Evolutionary conservation across 2,329 filamentous ascomycete genomes (phyloP), one percentile per base, ranked within the genome.

Genomic region (Fusarium graminum): DNA sequence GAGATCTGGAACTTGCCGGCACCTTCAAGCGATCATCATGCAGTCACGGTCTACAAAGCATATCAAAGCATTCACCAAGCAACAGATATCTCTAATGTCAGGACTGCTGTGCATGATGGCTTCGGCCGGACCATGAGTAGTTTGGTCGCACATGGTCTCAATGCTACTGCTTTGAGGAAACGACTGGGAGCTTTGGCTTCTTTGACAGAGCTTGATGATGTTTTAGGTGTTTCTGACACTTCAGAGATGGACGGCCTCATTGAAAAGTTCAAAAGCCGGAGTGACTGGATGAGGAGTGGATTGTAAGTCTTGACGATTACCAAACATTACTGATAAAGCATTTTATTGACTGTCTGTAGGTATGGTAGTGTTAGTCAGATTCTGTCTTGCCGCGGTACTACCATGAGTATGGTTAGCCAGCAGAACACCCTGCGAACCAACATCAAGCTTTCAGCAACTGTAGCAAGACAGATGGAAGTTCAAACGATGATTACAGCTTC

Each of bases 1-100:
- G 93, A 95, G 69, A 90, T 94, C 72, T 99, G 95, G 95, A 94
- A 97, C 74, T 84, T 98, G 19, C 91, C 92, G 14, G 88, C 89
- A 1, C 92, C 93, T 9, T 80, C 83, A 4, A 86, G 85, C 46
- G 81, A 84, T 13, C 89, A 87, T 29, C 87, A 90, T 54, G 83
- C 89, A 2, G 88, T 90, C 4, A 89, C 87, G 1, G 81, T 94
- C 1, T 97, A 96, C 79, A 91, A 90, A 71, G 88, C 89, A 0
- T 93, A 96, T 59, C 93, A 97, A 75, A 87, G 88, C 22, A 84
- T 97, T 61, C 87, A 92, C 72, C 88, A 88, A 65, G 88, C 90
- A 4, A 81, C 83, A 11, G 86, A 88, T 46, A 74, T 87, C 13
- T 60, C 75, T 3, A 78, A 83, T 10, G 85, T 91, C 22, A 80